A percentile compares a stretch with the other conserved stretches of the same genome.
phyloP scores from a whole-genome alignment of 768 basidiomycete genomes.

The Lactarius quietus region DNA sequence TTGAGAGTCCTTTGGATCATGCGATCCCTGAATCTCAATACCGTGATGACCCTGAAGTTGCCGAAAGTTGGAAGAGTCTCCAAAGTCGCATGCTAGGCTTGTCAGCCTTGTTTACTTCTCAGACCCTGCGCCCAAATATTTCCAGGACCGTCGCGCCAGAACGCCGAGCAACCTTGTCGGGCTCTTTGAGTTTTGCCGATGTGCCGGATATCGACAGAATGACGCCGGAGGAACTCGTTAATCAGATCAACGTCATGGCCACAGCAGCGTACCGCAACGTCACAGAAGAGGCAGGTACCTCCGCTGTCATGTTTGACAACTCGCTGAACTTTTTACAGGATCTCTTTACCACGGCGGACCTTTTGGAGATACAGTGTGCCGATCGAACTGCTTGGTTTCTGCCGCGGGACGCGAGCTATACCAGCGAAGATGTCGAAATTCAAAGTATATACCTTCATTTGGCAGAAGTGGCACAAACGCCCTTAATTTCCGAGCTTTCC shows the following conservation, averaged over 20 bases:
- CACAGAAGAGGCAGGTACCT: constrained; percentile 59
- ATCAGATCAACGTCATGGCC: constrained; percentile 73
- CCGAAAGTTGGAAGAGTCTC: constrained; percentile 17
- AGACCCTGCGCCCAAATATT: constrained; percentile 21
- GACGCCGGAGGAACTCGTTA: constrained; percentile 68
- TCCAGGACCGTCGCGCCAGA: constrained; percentile 1
- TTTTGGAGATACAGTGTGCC: constrained; percentile 75
- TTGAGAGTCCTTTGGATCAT: constrained; percentile 54
- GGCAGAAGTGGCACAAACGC: constrained; percentile 67
- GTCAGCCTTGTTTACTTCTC: constrained; percentile 11
- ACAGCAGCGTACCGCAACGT: constrained; percentile 72
- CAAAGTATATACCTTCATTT: constrained; percentile 76
- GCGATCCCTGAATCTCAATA: constrained; percentile 37
- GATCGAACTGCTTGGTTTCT: constrained; percentile 82
- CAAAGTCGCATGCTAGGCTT: background rate
- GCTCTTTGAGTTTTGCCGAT: constrained; percentile 31
- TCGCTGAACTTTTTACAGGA: constrained; percentile 45
- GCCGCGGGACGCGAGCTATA: constrained; percentile 47
- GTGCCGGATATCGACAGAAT: constrained; percentile 63
- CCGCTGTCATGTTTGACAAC: background rate
- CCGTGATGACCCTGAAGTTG: constrained; percentile 10
- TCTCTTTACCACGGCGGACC: constrained; percentile 69
- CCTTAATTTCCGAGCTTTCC: constrained; percentile 63
- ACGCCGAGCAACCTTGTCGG: background rate
- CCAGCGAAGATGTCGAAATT: constrained; percentile 67